A percentile compares a stretch with the other conserved stretches of the same genome.
Evolutionary conservation across 192 early-diverging fungal species (phyloP).

Genomic region (Coemansia pectinata): DNA sequence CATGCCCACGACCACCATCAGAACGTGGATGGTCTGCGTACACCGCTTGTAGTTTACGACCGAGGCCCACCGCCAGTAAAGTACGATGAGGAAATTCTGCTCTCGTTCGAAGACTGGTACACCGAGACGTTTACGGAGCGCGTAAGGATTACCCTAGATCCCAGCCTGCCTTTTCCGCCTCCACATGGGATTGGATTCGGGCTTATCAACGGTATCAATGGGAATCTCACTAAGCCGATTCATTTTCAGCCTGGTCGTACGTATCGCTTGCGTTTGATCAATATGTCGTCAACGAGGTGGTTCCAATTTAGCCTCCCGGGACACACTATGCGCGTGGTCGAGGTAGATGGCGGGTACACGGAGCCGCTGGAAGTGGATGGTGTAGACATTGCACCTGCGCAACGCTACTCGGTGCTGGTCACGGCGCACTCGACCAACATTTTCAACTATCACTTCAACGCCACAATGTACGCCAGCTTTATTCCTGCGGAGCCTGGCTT

Average conservation of each 20-base stretch:
- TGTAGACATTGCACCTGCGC: slow-evolving; percentile 65
- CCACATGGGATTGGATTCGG: slow-evolving; percentile 57
- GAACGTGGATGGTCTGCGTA: slow-evolving; percentile 76
- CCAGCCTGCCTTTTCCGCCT: slow-evolving; percentile 57
- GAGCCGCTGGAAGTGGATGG: slow-evolving; percentile 55
- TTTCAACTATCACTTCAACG: slow-evolving; percentile 68
- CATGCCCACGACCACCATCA: slow-evolving; percentile 69
- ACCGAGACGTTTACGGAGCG: slow-evolving; percentile 57
- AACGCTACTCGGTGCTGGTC: slow-evolving; percentile 80
- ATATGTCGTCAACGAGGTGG: slow-evolving; percentile 63
- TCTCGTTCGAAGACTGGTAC: slow-evolving; percentile 73
- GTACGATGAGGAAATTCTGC: slow-evolving; percentile 65
- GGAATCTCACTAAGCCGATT: slow-evolving; percentile 53
- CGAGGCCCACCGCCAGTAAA: slow-evolving; percentile 36
- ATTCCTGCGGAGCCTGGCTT: slow-evolving; percentile 38
- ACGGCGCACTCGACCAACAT: slow-evolving; percentile 58
- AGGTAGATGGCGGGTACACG: slow-evolving; percentile 70
- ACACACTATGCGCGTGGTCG: slow-evolving; percentile 73
- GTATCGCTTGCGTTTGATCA: slow-evolving; percentile 78
- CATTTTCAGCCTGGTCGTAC: slow-evolving; percentile 68
- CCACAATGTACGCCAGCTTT: slow-evolving; percentile 59
- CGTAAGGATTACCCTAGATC: slow-evolving; percentile 47
- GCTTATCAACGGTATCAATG: slow-evolving; percentile 39
- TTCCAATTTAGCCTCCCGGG: slow-evolving; percentile 74
- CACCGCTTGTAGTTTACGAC: slow-evolving; percentile 68